Evolutionary conservation across 768 basidiomycete species (phyloP).

Genomic region (Ramaria rubella): DNA sequence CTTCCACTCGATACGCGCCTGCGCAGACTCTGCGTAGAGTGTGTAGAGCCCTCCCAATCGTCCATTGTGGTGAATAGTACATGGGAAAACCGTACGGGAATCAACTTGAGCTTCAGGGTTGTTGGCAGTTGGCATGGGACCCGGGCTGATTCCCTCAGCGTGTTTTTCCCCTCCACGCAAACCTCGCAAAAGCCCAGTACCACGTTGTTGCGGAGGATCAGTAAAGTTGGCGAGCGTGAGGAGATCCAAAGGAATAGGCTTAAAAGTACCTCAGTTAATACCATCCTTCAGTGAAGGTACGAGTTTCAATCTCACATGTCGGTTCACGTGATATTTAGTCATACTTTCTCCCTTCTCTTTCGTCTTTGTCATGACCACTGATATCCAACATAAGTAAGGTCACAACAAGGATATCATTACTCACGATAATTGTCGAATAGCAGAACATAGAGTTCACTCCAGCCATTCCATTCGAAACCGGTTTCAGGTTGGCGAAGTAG

Average conservation of each 20-base stretch:
- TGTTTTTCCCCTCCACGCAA: slow-evolving; percentile 41
- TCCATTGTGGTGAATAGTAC: slow-evolving; percentile 85
- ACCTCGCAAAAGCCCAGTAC: slow-evolving; percentile 63
- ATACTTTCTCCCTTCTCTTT: slow-evolving; percentile 65
- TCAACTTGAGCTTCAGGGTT: slow-evolving; percentile 41
- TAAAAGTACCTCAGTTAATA: background rate
- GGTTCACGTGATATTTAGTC: slow-evolving; percentile 72
- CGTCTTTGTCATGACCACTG: slow-evolving; percentile 86
- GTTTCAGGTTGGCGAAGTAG: slow-evolving; percentile 83
- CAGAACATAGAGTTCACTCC: slow-evolving; percentile 85
- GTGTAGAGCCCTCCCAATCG: slow-evolving; percentile 82
- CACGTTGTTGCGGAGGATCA: slow-evolving; percentile 71
- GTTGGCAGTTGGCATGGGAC: slow-evolving; percentile 19
- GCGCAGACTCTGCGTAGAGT: slow-evolving; percentile 76
- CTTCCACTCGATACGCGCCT: slow-evolving; percentile 81
- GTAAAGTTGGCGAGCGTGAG: slow-evolving; percentile 79
- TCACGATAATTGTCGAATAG: slow-evolving; percentile 93
- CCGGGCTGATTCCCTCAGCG: slow-evolving; percentile 21
- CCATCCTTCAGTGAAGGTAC: background rate
- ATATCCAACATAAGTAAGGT: background rate
- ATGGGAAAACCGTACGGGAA: slow-evolving; percentile 75
- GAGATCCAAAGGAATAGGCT: slow-evolving; percentile 93
- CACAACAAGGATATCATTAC: slow-evolving; percentile 26
- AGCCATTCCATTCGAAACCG: slow-evolving; percentile 81
- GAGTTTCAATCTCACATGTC: slow-evolving; percentile 47